Percentiles rank a stretch among this genome's conserved stretches.
Conservation (phyloP, 805 yeast genomes). For the Pichia ethanolica region DNA sequence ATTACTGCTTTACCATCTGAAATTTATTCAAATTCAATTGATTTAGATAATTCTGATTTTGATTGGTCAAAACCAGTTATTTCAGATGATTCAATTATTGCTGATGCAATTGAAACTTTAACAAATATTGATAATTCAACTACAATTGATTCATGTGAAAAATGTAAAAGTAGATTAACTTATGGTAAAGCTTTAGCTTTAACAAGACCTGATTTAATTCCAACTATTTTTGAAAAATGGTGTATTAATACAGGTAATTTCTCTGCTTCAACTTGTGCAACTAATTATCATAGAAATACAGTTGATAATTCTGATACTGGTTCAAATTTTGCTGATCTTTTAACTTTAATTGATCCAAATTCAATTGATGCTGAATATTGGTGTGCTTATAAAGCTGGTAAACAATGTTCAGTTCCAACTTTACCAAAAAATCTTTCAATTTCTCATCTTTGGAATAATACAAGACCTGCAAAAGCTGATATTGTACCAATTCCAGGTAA, state of each 20-base stretch:
- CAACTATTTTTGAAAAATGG: conserved; percentile 36
- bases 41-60: conserved; percentile 1
- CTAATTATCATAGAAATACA: conserved; percentile 32
- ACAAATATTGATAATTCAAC: conserved; percentile 8
- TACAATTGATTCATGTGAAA: conserved; percentile 20
- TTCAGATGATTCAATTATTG: conserved; percentile 3
- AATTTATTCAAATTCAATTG: neutral
- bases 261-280: conserved; percentile 22
- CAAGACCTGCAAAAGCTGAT: conserved; percentile 34
- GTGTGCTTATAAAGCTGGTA: conserved; percentile 45
- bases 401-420: conserved; percentile 46
- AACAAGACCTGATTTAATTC: conserved; percentile 34
- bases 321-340: conserved; percentile 43
- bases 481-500: conserved; percentile 33
- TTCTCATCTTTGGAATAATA: conserved; percentile 35
- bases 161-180: conserved; percentile 30
- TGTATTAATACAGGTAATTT: conserved; percentile 30
- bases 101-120: neutral
- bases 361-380: conserved; percentile 53
- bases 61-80: conserved; percentile 2
- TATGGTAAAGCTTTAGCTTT: conserved; percentile 33
- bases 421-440: conserved; percentile 40
- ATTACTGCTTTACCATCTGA: neutral
- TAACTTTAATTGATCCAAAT: conserved; percentile 43
- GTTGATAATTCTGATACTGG: conserved; percentile 32